Evolutionary conservation across 2,329 filamentous ascomycete genomes (phyloP), one percentile per base, ranked within the genome.

Genomic region (Penicillium sp.): DNA sequence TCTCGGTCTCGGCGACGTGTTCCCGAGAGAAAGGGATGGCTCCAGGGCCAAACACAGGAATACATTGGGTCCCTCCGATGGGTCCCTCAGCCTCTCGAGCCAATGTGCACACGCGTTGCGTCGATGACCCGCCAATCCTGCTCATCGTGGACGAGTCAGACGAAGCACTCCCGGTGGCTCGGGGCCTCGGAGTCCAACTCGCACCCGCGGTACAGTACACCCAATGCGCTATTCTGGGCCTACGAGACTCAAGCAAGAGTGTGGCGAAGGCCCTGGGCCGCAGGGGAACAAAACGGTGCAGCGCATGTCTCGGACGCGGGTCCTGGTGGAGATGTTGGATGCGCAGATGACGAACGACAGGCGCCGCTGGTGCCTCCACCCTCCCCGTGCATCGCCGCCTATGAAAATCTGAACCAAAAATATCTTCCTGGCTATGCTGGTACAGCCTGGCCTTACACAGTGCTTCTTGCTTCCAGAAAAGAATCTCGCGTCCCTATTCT

Each of bases 321-420:
- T 55, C 50, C 49, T 29, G 47, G 58, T 61, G 58, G 58, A 58
- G 36, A 49, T 49, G 21, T 10, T 32, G 9, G 33, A 32, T 40
- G 30, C 42, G 27, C 46, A 34, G 54, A 55, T 57, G 56, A 59
- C 56, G 54, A 61, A 59, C 54, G 40, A 51, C 47, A 59, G 43
- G 49, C 46, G 46, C 46, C 40, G 32, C 40, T 30, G 30, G 27
- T 33, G 49, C 47, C 54, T 51, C 44, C 44, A 47, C 44, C 44
- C 46, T 32, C 54, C 37, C 51, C 29, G 33, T 61, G 45, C 47
- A 46, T 50, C 41, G 47, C 54, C 58, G 56, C 59, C 58, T 59
- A 60, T 61, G 56, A 62, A 41, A 57, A 46, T 55, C 32, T 57
- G 46, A 46, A 47, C 59, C 59, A 60, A 62, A 62, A 62, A 62